Evolutionary conservation across 306 rosid species (phyloP), one percentile per base, ranked within the genome.

Genomic region (Castanopsis chinensis): DNA sequence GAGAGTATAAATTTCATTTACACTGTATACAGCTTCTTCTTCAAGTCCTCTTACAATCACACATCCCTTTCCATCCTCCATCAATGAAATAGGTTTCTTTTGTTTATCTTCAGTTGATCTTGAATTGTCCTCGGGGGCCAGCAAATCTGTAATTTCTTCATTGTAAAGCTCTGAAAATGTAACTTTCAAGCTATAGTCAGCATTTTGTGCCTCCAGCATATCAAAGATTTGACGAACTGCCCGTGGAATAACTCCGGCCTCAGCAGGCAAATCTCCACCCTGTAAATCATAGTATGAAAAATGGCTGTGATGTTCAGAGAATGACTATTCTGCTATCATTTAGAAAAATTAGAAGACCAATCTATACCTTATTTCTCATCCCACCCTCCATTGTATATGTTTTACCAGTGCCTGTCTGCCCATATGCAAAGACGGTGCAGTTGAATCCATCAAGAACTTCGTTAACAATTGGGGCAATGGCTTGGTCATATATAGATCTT

Each of bases 301-400:
- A 75, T 35, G 53, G 4, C 59, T 53, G 30, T 60, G 32, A 3
- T 30, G 23, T 80, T 71, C 70, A 25, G 41, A 73, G 76, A 43
- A 57, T 2, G 75, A 8, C 54, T 54, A 56, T 35, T 73, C 9
- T 18, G 37, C 49, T 20, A 69, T 11, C 69, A 71, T 61, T 35
- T 35, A 32, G n/a, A 58, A 10, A 54, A 7, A 43, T 49, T 57
- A 73, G 52, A 45, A 21, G 2, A 71, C 75, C 23, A 45, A 77
- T 76, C 58, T 27, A 41, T 89, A 95, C 99, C 96, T 95, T 95
- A 8, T 87, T 87, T 85, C 90, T 87, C 93, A 89, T 89, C 59
- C 99, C 99, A 49, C 99, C 99, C 83, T 95, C 99, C 99, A 95
- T 95, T 12, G 99, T 95, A 78, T 95, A 95, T 27, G 99, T 95